phyloP scores from a whole-genome alignment of 1,139 yeast genomes.

The Debaryomyces nepalensis region DNA sequence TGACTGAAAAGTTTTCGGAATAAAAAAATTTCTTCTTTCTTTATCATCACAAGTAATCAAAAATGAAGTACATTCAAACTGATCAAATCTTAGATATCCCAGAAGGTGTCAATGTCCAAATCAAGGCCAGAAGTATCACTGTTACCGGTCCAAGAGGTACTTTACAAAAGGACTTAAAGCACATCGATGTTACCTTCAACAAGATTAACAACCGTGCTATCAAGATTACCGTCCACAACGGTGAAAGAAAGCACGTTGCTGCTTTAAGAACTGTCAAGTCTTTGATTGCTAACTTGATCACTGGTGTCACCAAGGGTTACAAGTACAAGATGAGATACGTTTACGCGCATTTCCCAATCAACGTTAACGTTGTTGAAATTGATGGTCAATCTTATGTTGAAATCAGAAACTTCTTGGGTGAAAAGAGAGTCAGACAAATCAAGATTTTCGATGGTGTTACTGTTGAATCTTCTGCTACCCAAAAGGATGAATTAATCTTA shows the following conservation, averaged over 20 bases:
- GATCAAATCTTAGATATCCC: constrained; percentile 92
- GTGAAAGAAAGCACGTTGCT: constrained; percentile 99
- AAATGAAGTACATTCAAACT: constrained; percentile 93
- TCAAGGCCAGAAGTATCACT: constrained; percentile 88
- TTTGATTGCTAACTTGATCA: constrained; percentile 88
- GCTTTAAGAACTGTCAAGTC: constrained; percentile 99
- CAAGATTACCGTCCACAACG: constrained; percentile 94
- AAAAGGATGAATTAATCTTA: constrained; percentile 93
- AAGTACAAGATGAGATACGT: constrained; percentile 99
- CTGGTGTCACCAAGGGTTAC: constrained; percentile 99
- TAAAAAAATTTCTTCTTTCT: constrained; percentile 13
- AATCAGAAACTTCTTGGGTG: constrained; percentile 99
- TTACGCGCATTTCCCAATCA: constrained; percentile 99
- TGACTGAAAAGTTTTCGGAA: constrained; percentile 6
- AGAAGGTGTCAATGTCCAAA: constrained; percentile 88
- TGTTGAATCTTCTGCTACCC: constrained; percentile 77
- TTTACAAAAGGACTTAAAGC: constrained; percentile 88
- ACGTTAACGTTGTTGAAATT: constrained; percentile 83
- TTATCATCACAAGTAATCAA: constrained; percentile 21
- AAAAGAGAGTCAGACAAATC: constrained; percentile 91
- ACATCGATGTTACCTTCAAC: constrained; percentile 90
- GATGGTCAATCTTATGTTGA: constrained; percentile 81
- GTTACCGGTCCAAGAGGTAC: constrained; percentile 99
- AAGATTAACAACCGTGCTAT: constrained; percentile 74
- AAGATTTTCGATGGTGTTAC: constrained; percentile 88